phyloP scores from a whole-genome alignment of 2,329 filamentous ascomycete species.

The Dichotomopilus funicola region DNA sequence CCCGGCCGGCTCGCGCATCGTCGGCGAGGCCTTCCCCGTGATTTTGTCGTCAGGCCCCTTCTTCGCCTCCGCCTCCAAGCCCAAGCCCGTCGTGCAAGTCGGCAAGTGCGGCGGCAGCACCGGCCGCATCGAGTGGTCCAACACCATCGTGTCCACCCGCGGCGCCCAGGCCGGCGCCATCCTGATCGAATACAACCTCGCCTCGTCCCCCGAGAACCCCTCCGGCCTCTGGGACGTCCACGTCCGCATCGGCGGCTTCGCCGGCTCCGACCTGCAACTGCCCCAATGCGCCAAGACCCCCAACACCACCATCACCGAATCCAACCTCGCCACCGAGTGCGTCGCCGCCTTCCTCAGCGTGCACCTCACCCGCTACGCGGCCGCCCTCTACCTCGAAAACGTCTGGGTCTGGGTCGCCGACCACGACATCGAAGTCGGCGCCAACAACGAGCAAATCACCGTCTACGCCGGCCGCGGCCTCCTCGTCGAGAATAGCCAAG shows the following conservation, averaged over 20 bases:
- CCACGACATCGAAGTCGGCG: conserved; percentile 25
- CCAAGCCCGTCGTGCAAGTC: conserved; percentile 59
- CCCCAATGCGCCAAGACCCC: conserved; percentile 56
- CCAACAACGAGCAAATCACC: conserved; percentile 27
- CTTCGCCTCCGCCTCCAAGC: conserved; percentile 50
- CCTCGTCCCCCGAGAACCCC: conserved; percentile 33
- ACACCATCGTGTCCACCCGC: conserved; percentile 61
- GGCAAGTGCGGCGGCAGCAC: conserved; percentile 49
- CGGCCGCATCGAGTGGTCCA: conserved; percentile 62
- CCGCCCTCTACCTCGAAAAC: conserved; percentile 34
- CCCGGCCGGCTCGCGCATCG: conserved; percentile 46
- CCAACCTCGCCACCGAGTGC: conserved; percentile 28
- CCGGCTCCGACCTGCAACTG: conserved; percentile 60
- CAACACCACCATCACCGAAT: conserved; percentile 19
- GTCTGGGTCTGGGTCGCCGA: conserved; percentile 35
- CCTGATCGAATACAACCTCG: conserved; percentile 65
- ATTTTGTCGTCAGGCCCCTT: conserved; percentile 49
- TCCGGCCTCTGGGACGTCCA: conserved; percentile 66
- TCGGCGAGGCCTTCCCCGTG: conserved; percentile 52
- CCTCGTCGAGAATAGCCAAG: conserved; percentile 33
- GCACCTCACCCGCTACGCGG: conserved; percentile 31
- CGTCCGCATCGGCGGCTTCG: conserved; percentile 63
- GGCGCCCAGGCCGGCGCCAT: conserved; percentile 60
- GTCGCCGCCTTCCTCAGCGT: conserved; percentile 35
- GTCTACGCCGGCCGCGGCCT: conserved; percentile 30